Base-by-base conservation (phyloP, 257 asterid species). In the Solanum etuberosum region DNA sequence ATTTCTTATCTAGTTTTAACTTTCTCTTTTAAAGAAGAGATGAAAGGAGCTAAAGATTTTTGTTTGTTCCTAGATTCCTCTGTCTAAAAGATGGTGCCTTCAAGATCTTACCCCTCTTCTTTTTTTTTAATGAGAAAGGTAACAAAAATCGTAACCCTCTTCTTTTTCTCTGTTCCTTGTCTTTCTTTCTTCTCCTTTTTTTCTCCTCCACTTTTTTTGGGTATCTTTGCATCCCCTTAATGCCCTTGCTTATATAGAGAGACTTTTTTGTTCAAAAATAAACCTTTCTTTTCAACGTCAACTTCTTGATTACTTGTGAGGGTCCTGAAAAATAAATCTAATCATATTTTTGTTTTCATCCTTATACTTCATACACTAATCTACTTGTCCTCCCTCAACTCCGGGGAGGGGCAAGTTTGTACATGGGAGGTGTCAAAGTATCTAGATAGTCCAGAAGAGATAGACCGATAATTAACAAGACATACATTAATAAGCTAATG, bases 91-190 rank as follows among this genome's bases (percentile, higher is more conserved):
- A 74, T 76, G 81, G 85, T 32, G 73, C 20, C 73, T 31, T 76
- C 23, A 37, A 34, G 80, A 88, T 57, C 89, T 86, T 71, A 84
- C 90, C 90, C 34, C 54, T 71, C 42, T 18, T 73, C 51, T 46
- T 34, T 3, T 37, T 5, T n/a, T 37, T 37, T 3, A n/a, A n/a
- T 0, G 40, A 68, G 12, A 70, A 31, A 31, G 77, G 40, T 31
- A 70, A 70, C 77, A 70, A 31, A 70, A 2, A 74, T 74, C 57
- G 38, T 73, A 27, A 6, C 38, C 37, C 35, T 70, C 77, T 18
- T 71, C 43, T 34, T 68, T 68, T 68, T 12, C 74, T 67, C 14
- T 29, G 11, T 67, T 68, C 23, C 38, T 68, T 68, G 32, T 29
- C 74, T 68, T 29, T 11, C 11, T 21, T 35, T 72, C 6, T 73